These are phyloP conservation scores for Cajanus cajan DNA, from an alignment of 306 rosid species.

Conservation along the genomic window DNA sequence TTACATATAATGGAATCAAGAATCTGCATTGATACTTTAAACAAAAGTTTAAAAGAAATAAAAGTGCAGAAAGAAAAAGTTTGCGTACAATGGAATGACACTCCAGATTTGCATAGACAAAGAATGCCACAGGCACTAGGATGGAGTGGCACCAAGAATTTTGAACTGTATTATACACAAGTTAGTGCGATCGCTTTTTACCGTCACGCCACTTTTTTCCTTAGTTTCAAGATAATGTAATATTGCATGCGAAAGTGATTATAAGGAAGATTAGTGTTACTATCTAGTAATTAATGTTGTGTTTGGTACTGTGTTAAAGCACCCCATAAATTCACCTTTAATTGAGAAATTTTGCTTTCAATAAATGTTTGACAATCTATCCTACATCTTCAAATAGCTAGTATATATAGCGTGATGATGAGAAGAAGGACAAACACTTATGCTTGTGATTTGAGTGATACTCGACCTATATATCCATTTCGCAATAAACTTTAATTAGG, in stretches of 20 bases:
- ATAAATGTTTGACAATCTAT: too few species aligned
- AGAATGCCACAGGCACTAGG: not conserved
- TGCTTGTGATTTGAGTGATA: too few species aligned
- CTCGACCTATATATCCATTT: too few species aligned
- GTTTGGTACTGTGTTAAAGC: not conserved
- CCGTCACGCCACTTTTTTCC: too few species aligned
- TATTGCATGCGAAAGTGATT: not conserved
- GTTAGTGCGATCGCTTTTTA: not conserved
- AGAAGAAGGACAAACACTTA: too few species aligned
- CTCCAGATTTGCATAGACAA: not conserved
- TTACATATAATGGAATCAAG: slow-evolving; percentile 1
- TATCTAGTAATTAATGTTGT: not conserved
- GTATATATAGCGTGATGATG: too few species aligned
- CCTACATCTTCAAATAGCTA: too few species aligned
- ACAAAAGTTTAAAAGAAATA: not conserved
- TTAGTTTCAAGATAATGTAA: too few species aligned
- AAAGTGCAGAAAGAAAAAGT: slow-evolving; percentile 7
- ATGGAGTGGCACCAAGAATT: not conserved
- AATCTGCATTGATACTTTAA: not conserved
- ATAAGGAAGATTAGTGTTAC: not conserved
- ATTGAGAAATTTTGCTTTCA: not conserved
- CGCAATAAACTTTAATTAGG: too few species aligned
- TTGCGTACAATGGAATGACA: not conserved
- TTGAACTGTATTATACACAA: not conserved
- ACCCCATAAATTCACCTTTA: not conserved